Percentiles rank a stretch among this genome's conserved stretches.
Conservation (phyloP, 495 filamentous ascomycete species). For the Aspergillus sparsus region DNA sequence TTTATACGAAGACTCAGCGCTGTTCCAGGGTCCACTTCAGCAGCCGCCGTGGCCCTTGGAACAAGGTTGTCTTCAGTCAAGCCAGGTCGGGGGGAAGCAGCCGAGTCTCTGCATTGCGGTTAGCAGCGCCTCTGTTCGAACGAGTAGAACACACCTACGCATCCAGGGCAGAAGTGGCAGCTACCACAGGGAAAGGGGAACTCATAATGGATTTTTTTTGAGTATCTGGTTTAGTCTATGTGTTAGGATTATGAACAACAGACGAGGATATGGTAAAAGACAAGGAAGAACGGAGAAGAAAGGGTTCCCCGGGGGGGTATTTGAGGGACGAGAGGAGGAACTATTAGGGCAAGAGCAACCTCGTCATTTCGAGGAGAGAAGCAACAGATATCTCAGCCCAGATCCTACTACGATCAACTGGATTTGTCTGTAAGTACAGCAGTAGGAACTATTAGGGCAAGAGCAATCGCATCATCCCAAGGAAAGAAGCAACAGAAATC, state of each 20-base stretch:
- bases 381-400: neutral
- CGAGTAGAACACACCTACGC: neutral
- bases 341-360: neutral
- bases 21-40: neutral
- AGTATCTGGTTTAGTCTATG: neutral
- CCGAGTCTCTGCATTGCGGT: neutral
- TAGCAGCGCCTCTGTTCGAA: neutral
- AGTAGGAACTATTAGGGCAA: neutral
- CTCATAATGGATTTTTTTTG: neutral
- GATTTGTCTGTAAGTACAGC: neutral
- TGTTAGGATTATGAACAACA: neutral
- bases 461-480: neutral
- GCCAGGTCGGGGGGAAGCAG: neutral
- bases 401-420: neutral
- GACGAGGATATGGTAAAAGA: neutral
- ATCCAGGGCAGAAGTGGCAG: neutral
- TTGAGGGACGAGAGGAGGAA: neutral
- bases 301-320: neutral
- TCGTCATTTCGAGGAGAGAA: neutral
- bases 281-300: neutral
- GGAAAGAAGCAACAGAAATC: neutral
- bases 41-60: neutral
- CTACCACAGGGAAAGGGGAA: neutral
- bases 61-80: neutral
- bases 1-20: neutral